These are phyloP conservation scores for Rhizophagus prolifer DNA, from an alignment of 192 early-diverging fungal genomes.

Conservation along the genomic window DNA sequence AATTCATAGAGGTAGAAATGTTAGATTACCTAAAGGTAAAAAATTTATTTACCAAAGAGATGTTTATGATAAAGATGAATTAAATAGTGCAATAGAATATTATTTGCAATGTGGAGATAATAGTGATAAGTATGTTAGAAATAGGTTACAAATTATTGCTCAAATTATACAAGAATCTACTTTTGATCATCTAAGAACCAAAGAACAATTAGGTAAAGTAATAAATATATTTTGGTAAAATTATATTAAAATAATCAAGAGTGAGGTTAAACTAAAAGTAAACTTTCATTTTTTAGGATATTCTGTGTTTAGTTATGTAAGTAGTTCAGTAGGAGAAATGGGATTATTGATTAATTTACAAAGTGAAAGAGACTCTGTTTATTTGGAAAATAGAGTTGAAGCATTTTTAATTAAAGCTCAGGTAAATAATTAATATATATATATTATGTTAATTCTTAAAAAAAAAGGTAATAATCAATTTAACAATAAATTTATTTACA, in stretches of 20 bases:
- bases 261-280: too few species aligned
- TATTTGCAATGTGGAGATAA: conserved; percentile 79
- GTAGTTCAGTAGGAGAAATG: conserved; percentile 74
- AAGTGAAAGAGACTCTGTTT: conserved; percentile 79
- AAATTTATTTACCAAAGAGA: conserved; percentile 51
- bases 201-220: conserved; percentile 74
- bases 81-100: conserved; percentile 88
- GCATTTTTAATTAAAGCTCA: conserved; percentile 67
- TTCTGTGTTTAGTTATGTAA: conserved; percentile 68
- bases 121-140: conserved; percentile 62
- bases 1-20: conserved; percentile 50
- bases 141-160: conserved; percentile 66
- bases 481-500: too few species aligned
- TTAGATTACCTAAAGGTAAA: conserved; percentile 52
- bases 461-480: too few species aligned
- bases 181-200: conserved; percentile 93
- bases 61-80: conserved; percentile 75
- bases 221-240: too few species aligned
- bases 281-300: too few species aligned
- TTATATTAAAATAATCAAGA: too few species aligned
- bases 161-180: conserved; percentile 87
- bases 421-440: conserved; percentile 37
- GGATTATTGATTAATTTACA: conserved; percentile 83
- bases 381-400: conserved; percentile 78
- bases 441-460: background rate